A percentile compares a stretch with the other conserved stretches of the same genome.
Evolutionary conservation across 306 rosid genomes (phyloP).

Genomic region (Cicer judaicum): DNA sequence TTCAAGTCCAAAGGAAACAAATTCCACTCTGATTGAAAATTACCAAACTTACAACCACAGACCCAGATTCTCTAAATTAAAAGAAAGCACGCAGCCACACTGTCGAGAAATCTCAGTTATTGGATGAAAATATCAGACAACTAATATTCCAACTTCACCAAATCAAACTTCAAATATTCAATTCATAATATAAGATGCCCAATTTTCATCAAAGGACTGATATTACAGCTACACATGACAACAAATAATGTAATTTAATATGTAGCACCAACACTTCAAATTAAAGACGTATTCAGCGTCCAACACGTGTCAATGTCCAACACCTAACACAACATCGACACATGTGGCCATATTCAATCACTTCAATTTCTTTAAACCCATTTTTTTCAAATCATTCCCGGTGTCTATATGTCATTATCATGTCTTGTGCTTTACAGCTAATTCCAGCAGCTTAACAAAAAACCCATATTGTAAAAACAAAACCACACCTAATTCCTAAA

Average conservation of each 20-base stretch:
- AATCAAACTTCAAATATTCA: not conserved
- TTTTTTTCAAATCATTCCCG: too few relatives aligned
- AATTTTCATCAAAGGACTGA: not conserved
- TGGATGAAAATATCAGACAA: not conserved
- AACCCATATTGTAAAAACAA: not conserved
- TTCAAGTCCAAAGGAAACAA: slow-evolving; percentile 16
- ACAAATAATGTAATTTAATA: not conserved
- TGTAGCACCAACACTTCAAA: not conserved
- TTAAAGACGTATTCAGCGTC: not conserved
- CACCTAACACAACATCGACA: too few relatives aligned
- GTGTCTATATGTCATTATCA: not conserved
- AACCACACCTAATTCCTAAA: not conserved
- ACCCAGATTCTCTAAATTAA: not conserved
- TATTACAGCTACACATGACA: not conserved
- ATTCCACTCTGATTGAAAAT: not conserved
- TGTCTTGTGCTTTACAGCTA: not conserved
- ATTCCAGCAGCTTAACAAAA: not conserved
- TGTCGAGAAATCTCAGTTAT: not conserved
- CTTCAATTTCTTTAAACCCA: not conserved
- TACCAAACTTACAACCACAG: not conserved
- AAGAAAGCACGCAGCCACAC: not conserved
- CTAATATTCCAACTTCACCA: not conserved
- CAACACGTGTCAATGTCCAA: not conserved
- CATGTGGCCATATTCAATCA: not conserved
- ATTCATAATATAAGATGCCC: not conserved